Percentiles rank a stretch among this genome's conserved stretches.
Evolutionary conservation across 805 yeast genomes (phyloP).

Genomic region (Ogataea neopini): DNA sequence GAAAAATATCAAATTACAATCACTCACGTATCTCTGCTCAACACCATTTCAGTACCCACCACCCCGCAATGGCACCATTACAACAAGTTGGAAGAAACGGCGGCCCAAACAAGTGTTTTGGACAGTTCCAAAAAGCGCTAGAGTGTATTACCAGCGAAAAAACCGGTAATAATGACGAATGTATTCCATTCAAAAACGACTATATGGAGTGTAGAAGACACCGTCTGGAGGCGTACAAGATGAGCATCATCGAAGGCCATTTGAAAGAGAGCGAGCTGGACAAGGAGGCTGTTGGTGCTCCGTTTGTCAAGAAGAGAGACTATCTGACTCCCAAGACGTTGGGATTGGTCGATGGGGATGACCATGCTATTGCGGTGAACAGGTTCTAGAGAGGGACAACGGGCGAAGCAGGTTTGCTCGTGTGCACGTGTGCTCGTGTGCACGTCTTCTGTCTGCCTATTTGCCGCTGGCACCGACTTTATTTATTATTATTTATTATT

Average conservation of each 20-base stretch:
- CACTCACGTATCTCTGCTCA: background rate
- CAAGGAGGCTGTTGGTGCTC: slow-evolving; percentile 37
- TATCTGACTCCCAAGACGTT: slow-evolving; percentile 40
- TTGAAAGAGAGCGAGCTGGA: slow-evolving; percentile 32
- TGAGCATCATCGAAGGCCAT: slow-evolving; percentile 36
- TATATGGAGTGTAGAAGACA: slow-evolving; percentile 42
- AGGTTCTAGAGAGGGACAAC: slow-evolving; percentile 21
- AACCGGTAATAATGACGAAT: slow-evolving; percentile 33
- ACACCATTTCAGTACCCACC: background rate
- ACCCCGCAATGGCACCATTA: slow-evolving; percentile 31
- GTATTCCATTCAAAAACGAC: slow-evolving; percentile 35
- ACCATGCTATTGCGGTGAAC: slow-evolving; percentile 30
- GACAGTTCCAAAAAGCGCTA: slow-evolving; percentile 38
- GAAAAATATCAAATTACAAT: background rate
- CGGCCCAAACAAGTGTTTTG: slow-evolving; percentile 41
- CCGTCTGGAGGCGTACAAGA: slow-evolving; percentile 38
- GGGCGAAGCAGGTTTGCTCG: background rate
- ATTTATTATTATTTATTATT: slow-evolving; percentile 5
- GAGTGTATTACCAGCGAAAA: slow-evolving; percentile 40
- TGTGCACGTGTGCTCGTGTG: no score
- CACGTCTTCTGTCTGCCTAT: no score
- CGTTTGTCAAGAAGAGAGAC: slow-evolving; percentile 40
- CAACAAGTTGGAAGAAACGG: slow-evolving; percentile 38
- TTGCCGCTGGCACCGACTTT: background rate
- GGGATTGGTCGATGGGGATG: slow-evolving; percentile 40